Conservation (phyloP, 768 basidiomycete genomes). For the Lactarius hatsudake region DNA sequence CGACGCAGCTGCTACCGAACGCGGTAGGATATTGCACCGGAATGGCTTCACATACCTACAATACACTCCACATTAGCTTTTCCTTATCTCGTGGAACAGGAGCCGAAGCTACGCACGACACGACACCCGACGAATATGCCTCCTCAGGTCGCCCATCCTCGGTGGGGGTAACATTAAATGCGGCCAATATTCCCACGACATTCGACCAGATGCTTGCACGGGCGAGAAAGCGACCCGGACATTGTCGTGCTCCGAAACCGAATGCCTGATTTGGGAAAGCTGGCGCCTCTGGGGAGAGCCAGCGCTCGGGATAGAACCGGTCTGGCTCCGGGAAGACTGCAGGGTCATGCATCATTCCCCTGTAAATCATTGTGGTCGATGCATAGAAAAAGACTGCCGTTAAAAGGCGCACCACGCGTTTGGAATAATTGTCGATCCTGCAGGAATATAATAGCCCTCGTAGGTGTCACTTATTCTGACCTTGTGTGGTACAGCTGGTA, state of each 20-base stretch:
- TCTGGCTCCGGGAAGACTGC: too few species aligned
- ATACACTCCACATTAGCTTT: not conserved
- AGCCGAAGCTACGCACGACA: not conserved
- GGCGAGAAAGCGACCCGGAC: not conserved
- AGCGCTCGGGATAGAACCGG: too few species aligned
- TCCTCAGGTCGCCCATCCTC: not conserved
- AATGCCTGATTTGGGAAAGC: not conserved
- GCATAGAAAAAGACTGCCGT: too few species aligned
- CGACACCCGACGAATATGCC: not conserved
- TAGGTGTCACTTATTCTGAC: not conserved
- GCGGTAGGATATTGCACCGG: not conserved
- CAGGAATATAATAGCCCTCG: not conserved
- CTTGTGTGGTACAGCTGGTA: not conserved
- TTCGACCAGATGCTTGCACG: not conserved
- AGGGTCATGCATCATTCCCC: not conserved
- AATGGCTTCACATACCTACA: conserved; percentile 1
- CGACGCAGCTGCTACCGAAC: not conserved
- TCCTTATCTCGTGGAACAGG: not conserved
- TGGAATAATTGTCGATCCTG: not conserved
- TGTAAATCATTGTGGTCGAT: not conserved
- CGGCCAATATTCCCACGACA: not conserved
- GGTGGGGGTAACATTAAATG: not conserved
- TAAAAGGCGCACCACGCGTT: not conserved
- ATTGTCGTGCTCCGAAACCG: not conserved
- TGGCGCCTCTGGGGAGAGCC: not conserved